Percentiles rank a stretch among this genome's conserved stretches.
Conservation (phyloP, 345 rosid genomes). For the Hibiscus syriacus region DNA sequence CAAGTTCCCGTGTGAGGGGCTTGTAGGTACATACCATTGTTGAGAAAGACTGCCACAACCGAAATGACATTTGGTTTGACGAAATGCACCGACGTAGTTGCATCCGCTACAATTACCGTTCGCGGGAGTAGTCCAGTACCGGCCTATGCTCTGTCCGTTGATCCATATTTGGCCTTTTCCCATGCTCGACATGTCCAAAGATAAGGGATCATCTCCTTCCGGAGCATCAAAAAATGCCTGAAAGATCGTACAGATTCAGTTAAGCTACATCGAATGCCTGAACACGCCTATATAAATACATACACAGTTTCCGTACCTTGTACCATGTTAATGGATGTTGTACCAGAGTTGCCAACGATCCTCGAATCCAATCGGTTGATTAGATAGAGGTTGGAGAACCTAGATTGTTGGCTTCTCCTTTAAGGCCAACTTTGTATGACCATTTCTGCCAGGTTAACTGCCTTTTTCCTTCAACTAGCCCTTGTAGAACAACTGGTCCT, state of each 20-base stretch:
- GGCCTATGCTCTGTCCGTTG: conserved; percentile 79
- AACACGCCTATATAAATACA: neutral
- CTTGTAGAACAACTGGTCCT: conserved; percentile 59
- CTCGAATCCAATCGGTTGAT: conserved; percentile 48
- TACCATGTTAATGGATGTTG: conserved; percentile 68
- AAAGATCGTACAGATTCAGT: neutral
- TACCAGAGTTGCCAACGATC: conserved; percentile 28
- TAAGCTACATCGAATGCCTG: neutral
- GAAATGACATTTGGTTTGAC: conserved; percentile 58
- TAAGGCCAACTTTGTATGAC: conserved; percentile 85
- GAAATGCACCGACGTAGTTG: conserved; percentile 62
- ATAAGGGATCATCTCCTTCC: conserved; percentile 65
- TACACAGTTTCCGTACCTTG: conserved; percentile 37
- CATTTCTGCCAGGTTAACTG: conserved; percentile 77
- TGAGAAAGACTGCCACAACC: conserved; percentile 55
- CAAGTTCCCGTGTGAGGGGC: neutral
- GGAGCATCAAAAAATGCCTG: conserved; percentile 81
- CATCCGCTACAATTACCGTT: conserved; percentile 53
- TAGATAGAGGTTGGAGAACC: conserved; percentile 35
- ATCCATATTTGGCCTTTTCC: conserved; percentile 93
- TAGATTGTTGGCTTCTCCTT: conserved; percentile 61
- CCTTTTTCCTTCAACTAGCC: conserved; percentile 53
- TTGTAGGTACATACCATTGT: conserved; percentile 38
- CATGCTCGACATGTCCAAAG: conserved; percentile 81
- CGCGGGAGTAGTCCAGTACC: conserved; percentile 75